phyloP scores from a whole-genome alignment of 164 flowering plant species.

The Echeveria elegans region DNA sequence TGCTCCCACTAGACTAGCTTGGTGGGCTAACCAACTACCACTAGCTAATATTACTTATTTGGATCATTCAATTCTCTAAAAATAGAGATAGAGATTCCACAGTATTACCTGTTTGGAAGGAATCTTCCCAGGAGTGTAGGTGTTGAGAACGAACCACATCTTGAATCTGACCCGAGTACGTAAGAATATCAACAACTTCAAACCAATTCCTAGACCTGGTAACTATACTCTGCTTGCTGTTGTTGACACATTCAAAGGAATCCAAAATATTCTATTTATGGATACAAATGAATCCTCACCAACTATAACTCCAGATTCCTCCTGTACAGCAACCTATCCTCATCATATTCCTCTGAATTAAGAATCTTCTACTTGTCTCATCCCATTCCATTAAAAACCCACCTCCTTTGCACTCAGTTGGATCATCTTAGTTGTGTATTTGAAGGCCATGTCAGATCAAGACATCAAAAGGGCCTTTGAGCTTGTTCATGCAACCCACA shows the following conservation, averaged over 20 bases:
- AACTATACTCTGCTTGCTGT: background rate
- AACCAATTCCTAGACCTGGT: background rate
- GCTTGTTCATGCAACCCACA: background rate
- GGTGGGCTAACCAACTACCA: no score
- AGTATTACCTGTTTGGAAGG: background rate
- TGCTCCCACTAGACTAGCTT: no score
- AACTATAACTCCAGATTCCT: background rate
- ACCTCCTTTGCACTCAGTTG: no score
- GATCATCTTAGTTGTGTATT: no score
- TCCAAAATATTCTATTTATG: background rate
- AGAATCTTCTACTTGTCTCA: no score
- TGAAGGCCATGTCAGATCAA: background rate
- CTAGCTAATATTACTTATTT: no score
- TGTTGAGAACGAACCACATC: background rate
- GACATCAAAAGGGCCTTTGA: background rate
- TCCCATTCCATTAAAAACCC: no score
- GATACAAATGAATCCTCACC: background rate
- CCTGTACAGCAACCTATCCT: background rate
- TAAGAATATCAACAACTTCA: background rate
- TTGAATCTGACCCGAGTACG: no score
- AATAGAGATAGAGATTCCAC: background rate
- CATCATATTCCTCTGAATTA: background rate
- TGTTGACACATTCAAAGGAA: background rate
- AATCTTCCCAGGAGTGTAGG: constrained; percentile 1
- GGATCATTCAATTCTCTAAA: background rate